Evolutionary conservation across 371 early-diverging fungal species (phyloP).

Genomic region (Mucor indicus): DNA sequence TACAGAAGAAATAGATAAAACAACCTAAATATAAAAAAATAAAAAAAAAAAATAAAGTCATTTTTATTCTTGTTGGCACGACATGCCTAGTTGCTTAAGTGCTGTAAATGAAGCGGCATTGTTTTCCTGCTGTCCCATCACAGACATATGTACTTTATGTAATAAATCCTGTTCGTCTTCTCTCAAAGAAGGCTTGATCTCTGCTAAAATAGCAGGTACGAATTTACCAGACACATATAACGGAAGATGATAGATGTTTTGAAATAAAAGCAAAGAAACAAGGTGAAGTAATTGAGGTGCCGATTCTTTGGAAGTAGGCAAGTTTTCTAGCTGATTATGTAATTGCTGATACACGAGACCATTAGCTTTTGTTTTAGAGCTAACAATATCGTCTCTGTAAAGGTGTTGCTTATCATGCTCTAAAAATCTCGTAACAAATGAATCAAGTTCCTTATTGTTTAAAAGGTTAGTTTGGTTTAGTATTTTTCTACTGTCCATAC

Average conservation of each 20-base stretch:
- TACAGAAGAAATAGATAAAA: conserved; percentile 24
- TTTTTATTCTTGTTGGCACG: too few species aligned
- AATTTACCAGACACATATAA: conserved; percentile 25
- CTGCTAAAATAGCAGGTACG: conserved; percentile 13
- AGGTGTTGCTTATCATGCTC: conserved; percentile 3
- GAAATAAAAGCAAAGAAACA: conserved; percentile 10
- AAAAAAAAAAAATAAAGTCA: too few species aligned
- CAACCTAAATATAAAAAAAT: too few species aligned
- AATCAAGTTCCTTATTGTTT: background rate
- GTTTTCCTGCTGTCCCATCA: too few species aligned
- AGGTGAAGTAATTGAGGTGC: conserved; percentile 19
- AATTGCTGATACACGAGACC: conserved; percentile 4
- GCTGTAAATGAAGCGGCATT: too few species aligned
- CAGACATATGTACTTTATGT: background rate
- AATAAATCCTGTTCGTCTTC: conserved; percentile 3
- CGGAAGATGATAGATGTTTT: conserved; percentile 4
- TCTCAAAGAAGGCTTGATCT: background rate
- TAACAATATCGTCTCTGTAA: background rate
- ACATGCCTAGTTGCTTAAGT: too few species aligned
- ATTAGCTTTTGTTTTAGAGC: conserved; percentile 1
- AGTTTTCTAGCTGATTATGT: conserved; percentile 7
- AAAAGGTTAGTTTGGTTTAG: background rate
- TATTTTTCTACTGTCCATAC: background rate
- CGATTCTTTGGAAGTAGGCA: background rate
- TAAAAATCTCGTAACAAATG: conserved; percentile 3